A percentile compares a stretch with the other conserved stretches of the same genome.
Conservation (phyloP, 1,284 basidiomycete species). For the Stereum hirsutum region DNA sequence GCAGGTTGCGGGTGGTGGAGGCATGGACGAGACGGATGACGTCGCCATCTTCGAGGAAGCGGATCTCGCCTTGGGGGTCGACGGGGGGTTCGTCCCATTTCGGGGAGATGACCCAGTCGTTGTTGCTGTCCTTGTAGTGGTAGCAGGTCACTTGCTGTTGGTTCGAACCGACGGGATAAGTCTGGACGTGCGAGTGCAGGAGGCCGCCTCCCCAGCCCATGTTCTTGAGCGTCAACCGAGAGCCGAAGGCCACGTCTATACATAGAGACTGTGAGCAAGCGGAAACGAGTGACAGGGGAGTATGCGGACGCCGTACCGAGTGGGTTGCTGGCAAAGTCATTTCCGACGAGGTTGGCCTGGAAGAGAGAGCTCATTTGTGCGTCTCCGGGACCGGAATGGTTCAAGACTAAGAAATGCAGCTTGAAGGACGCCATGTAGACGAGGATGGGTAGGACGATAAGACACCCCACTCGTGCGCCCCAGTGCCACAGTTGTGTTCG, state of each 20-base stretch:
- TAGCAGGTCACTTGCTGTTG: constrained; percentile 99
- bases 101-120: constrained; percentile 83
- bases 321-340: constrained; percentile 86
- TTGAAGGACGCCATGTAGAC: constrained; percentile 96
- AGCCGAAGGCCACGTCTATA: constrained; percentile 84
- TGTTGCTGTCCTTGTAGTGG: constrained; percentile 98
- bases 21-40: constrained; percentile 76
- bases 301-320: constrained; percentile 43
- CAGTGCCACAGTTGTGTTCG: constrained; percentile 87
- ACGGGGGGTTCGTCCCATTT: constrained; percentile 69
- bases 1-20: constrained; percentile 85
- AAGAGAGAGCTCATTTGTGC: constrained; percentile 98
- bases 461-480: constrained; percentile 77
- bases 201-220: constrained; percentile 97
- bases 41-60: constrained; percentile 74
- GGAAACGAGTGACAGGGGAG: constrained; percentile 5
- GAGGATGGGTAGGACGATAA: constrained; percentile 84
- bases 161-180: constrained; percentile 85
- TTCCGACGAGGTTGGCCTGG: constrained; percentile 94
- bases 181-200: constrained; percentile 93
- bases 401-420: constrained; percentile 91
- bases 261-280: not conserved
- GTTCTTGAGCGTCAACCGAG: constrained; percentile 91
- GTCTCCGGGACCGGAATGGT: constrained; percentile 92
- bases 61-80: constrained; percentile 56